Base-by-base conservation (phyloP, 2,329 filamentous ascomycete genomes). In the Cladophialophora chaetospira region DNA sequence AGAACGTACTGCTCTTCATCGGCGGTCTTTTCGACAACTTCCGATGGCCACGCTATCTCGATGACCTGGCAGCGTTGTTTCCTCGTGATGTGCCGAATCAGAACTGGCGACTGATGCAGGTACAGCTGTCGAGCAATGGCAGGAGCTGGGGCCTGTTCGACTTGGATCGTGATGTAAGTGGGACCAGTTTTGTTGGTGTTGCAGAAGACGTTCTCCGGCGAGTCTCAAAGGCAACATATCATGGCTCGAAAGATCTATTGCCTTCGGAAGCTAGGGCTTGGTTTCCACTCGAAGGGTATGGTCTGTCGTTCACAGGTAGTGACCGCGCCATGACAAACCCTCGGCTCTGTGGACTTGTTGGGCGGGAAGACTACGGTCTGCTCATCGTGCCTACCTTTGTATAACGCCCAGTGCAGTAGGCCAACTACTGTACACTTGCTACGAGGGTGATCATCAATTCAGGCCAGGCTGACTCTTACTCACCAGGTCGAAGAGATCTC, bases 11-110 rank as follows among this genome's bases (percentile, higher is more conserved):
- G 47, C 71, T 86, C 63, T 85, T 82, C 72, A 72, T 86, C 50
- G 82, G 80, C 57, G 84, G 84, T 33, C 74, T 87, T 36, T 77
- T 75, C 49, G 83, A 86, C 68, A 82, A 80, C 17, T 74, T 83
- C 49, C 75, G 77, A 53, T 81, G 77, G 4, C 80, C 84, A 5
- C 69, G 73, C 15, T 86, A 84, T 68, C 75, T 82, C 2, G 68
- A 58, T 42, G 65, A 71, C 4, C 73, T 87, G 48, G 78, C 81
- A 5, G 58, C 71, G 17, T 66, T 74, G 2, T 75, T 86, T n/a
- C 63, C 61, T 3, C 47, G 63, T 3, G 47, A 60, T 44, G 38
- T 25, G 5, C 23, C 56, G 11, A 29, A 48, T 11, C 72, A 76
- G 2, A 69, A 71, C 50, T 87, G 83, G 82, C 73, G 73, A 9